phyloP scores from a whole-genome alignment of 345 rosid genomes.

The Gossypium thurberi region DNA sequence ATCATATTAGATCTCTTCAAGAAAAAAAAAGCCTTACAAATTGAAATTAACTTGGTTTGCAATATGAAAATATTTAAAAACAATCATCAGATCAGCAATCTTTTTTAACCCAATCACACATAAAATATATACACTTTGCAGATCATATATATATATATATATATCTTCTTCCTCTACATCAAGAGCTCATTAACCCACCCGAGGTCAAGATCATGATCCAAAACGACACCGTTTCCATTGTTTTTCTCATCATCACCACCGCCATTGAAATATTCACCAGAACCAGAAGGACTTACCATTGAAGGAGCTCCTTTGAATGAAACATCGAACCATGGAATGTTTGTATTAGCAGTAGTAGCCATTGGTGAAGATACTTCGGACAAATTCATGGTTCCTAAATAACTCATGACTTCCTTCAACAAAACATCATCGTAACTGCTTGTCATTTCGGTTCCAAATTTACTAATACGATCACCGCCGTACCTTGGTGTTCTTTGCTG shows the following conservation, averaged over 20 bases:
- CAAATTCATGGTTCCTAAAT: constrained; percentile 50
- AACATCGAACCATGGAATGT: constrained; percentile 40
- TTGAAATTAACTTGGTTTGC: not conserved
- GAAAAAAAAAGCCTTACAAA: not conserved
- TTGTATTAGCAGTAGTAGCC: constrained; percentile 9
- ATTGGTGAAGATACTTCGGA: constrained; percentile 32
- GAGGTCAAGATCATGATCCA: constrained; percentile 54
- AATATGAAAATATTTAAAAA: not conserved
- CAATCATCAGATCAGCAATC: not conserved
- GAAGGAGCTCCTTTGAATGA: constrained; percentile 42
- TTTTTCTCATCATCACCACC: not conserved
- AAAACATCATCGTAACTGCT: constrained; percentile 45
- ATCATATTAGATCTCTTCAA: not conserved
- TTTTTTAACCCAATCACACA: not conserved
- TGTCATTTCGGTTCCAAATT: constrained; percentile 24
- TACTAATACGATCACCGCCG: constrained; percentile 22
- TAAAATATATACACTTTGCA: not conserved
- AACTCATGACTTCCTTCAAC: constrained; percentile 42
- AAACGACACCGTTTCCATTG: not conserved
- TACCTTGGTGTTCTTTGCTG: constrained; percentile 13
- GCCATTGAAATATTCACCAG: constrained; percentile 10
- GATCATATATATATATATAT: not conserved
- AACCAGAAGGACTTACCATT: constrained; percentile 25
- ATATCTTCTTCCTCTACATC: constrained; percentile 33
- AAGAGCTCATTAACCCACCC: constrained; percentile 93